A percentile compares a stretch with the other conserved stretches of the same genome.
Evolutionary conservation across 257 asterid species (phyloP).

Genomic region (Verbascum thapsus): DNA sequence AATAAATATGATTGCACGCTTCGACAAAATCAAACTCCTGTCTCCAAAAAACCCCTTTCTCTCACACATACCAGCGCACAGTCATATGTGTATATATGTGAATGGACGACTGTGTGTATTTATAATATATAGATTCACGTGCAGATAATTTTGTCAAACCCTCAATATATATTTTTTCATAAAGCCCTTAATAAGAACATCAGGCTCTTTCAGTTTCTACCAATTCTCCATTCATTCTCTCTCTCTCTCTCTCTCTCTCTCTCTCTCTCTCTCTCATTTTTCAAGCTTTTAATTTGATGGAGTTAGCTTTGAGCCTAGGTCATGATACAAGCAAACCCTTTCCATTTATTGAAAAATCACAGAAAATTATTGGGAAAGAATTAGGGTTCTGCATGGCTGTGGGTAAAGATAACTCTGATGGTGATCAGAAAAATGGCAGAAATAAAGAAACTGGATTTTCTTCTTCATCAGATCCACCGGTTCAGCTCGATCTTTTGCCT

Average conservation of each 20-base stretch:
- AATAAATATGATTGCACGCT: constrained; percentile 37
- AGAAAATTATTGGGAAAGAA: constrained; percentile 32
- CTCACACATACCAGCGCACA: constrained; percentile 24
- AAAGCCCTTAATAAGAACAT: constrained; percentile 1
- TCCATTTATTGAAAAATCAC: constrained; percentile 45
- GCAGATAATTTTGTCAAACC: constrained; percentile 57
- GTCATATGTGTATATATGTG: constrained; percentile 15
- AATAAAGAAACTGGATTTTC: constrained; percentile 20
- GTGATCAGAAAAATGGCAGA: not conserved
- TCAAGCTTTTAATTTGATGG: too few relatives aligned
- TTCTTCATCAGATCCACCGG: constrained; percentile 60
- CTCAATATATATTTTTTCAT: constrained; percentile 24
- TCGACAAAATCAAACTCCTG: constrained; percentile 38
- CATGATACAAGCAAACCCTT: constrained; percentile 60
- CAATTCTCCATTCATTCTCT: not conserved
- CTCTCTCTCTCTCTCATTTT: not conserved
- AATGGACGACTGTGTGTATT: constrained; percentile 38
- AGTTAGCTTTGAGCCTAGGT: constrained; percentile 85
- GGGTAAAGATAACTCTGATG: constrained; percentile 14
- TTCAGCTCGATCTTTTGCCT: constrained; percentile 87
- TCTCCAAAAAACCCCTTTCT: not conserved
- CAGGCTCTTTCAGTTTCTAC: constrained; percentile 5
- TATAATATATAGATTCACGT: constrained; percentile 60
- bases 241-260: constrained; percentile 6
- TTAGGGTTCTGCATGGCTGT: constrained; percentile 83